Percentiles rank a stretch among this genome's conserved stretches.
phyloP scores from a whole-genome alignment of 352 stramenopile genomes.

The Phytophthora kernoviae region DNA sequence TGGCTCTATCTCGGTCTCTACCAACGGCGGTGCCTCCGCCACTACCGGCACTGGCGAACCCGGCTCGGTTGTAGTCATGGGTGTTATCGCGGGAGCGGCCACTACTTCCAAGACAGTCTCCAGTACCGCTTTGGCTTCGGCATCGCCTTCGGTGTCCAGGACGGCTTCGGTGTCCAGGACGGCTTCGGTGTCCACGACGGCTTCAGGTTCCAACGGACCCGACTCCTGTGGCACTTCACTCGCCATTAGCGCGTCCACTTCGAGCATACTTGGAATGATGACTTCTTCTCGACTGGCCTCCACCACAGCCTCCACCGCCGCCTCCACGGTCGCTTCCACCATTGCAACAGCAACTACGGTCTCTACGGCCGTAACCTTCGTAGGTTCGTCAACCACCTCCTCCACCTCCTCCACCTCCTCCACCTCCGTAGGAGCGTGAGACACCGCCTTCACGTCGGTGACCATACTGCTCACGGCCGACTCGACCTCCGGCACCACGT shows the following conservation, averaged over 20 bases:
- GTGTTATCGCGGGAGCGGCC: not conserved
- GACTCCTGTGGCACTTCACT: not conserved
- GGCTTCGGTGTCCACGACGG: conserved; percentile 1
- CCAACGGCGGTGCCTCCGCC: not conserved
- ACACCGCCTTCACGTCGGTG: too few species aligned
- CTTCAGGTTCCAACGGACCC: not conserved
- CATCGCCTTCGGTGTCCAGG: not conserved
- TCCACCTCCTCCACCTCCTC: conserved; percentile 2
- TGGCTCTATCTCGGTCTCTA: too few species aligned
- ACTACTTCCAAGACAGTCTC: not conserved
- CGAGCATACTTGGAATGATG: not conserved
- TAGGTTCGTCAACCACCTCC: too few species aligned
- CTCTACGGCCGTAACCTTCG: not conserved
- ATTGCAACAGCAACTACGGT: not conserved
- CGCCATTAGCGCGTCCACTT: not conserved
- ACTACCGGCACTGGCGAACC: too few species aligned
- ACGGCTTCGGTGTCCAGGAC: not conserved
- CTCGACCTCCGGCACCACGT: too few species aligned
- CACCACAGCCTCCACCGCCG: not conserved
- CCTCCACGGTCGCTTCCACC: not conserved
- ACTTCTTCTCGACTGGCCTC: not conserved
- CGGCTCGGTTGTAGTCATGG: too few species aligned
- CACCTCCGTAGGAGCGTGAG: not conserved
- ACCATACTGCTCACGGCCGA: too few species aligned
- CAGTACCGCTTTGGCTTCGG: not conserved